Base-by-base conservation (phyloP, 1,284 basidiomycete genomes). In the Boletellus deceptivus region DNA sequence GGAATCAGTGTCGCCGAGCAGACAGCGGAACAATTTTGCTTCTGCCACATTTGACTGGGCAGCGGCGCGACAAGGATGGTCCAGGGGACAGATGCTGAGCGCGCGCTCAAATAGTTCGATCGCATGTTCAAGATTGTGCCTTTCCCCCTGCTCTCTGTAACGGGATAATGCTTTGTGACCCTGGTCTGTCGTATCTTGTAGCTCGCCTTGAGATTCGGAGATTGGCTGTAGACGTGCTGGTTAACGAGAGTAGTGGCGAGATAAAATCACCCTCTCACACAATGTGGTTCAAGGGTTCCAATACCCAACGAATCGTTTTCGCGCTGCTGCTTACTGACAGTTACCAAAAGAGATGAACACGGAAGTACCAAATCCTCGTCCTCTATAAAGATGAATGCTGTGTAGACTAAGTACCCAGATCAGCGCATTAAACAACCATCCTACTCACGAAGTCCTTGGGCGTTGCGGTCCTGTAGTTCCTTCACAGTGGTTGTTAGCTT, bases 1-100 rank as follows among this genome's bases (percentile, higher is more conserved):
- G 17, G 13, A 6, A 34, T 42, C 25, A 9, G 25, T 40, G 16
- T 39, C 33, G 6, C 36, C 7, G 10, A 46, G 27, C 14, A 18
- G 41, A 24, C 46, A 45, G 11, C 34, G 25, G 22, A 36, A 36
- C 18, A 47, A 29, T 27, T 44, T 46, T 36, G 58, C 58, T 10
- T 17, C 35, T 13, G 55, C 58, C 31, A 57, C 11, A 36, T 60
- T 59, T 29, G 50, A 57, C 14, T 54, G 43, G 11, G 44, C 55
- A 3, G 48, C 55, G 6, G 51, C 41, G 25, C 49, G 55, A 34
- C 53, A 44, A 22, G 52, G 52, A 36, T 60, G 48, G 17, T 50
- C 47, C 9, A 34, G n/a, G 4, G 55, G 49, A 35, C 58, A 59
- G 35, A 44, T 24, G 31, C 49, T 29, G 18, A 60, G 40, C n/a